Base-by-base conservation (phyloP, 495 filamentous ascomycete species). In the Trichocladium uniseriatum region DNA sequence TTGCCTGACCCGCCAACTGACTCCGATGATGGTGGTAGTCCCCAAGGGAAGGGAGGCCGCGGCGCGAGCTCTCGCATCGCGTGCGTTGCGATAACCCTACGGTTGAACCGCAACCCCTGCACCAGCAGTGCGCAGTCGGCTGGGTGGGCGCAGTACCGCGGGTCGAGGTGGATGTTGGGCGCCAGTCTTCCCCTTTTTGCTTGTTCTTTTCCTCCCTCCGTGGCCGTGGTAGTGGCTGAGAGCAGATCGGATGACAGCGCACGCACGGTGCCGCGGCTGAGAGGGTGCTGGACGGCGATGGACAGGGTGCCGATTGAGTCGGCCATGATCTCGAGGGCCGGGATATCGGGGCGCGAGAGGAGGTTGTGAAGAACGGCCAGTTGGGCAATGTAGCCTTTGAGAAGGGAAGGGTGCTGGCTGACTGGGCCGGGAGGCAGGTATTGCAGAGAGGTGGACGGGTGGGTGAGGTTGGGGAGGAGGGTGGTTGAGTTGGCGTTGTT, bases 341-440 rank as follows among this genome's bases (percentile, higher is more conserved):
- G 53, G 22, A 54, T 49, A 10, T 45, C 41, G 3, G 5, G 31
- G 31, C 31, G 32, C 19, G 41, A 42, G 15, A 62, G 58, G 13
- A 51, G 52, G 34, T 54, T 41, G n/a, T 65, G 51, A 20, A 66
- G 57, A 9, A 70, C 45, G 2, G 20, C 22, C 15, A 63, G 57
- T 50, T 76, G 71, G 13, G 52, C 54, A 5, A 21, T 43, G 49
- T 69, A 78, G 18, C 74, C 75, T 37, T 52, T 52, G 2, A 69
- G 24, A 21, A 76, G 46, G 9, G 69, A 59, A 0, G 62, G 19
- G 52, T 32, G 5, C 31, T 75, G 67, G 11, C 61, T 60, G 19
- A 50, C 54, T 28, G 61, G 42, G 3, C 52, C 52, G n/a, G 64
- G 58, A 9, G 51, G 57, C 28, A 60, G 55, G 48, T 59, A 56